Conservation (phyloP, 2,329 filamentous ascomycete genomes). For the Chaetomium olivaceum region DNA sequence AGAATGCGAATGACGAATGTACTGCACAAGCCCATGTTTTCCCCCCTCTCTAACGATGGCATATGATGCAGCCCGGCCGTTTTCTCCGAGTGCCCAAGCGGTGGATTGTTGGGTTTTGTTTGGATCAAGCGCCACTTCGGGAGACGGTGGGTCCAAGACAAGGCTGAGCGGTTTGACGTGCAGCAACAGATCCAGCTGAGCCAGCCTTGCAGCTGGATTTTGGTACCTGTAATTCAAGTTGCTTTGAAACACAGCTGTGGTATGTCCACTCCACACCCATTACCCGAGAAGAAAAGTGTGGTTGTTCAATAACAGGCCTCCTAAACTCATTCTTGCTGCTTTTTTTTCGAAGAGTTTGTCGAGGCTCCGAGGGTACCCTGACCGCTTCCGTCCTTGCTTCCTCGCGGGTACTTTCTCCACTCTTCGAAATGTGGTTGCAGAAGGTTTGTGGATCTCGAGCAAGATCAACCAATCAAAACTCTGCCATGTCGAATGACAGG, state of each 20-base stretch:
- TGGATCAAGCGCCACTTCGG: slow-evolving; percentile 8
- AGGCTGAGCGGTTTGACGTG: slow-evolving; percentile 20
- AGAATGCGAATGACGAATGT: not conserved
- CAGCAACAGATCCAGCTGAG: slow-evolving; percentile 16
- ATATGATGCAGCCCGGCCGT: not conserved
- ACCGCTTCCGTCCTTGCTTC: not conserved
- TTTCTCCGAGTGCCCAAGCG: not conserved
- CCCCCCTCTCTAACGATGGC: not conserved
- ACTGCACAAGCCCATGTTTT: not conserved
- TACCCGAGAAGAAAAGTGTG: not conserved
- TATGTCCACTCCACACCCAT: not conserved
- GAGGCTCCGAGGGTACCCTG: not conserved
- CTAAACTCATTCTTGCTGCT: not conserved
- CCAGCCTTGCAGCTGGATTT: slow-evolving; percentile 17
- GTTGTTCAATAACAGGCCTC: not conserved
- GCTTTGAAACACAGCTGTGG: not conserved
- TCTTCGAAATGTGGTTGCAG: not conserved
- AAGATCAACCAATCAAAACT: not conserved
- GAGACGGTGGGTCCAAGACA: slow-evolving; percentile 15
- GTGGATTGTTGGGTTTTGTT: slow-evolving; percentile 4
- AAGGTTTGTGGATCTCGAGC: not conserved
- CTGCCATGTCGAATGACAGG: not conserved
- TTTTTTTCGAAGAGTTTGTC: not conserved
- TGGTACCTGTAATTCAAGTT: not conserved
- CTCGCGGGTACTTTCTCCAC: not conserved